Evolutionary conservation across 2,329 filamentous ascomycete genomes (phyloP), one percentile per base, ranked within the genome.

Genomic region (Fusarium algeriense): DNA sequence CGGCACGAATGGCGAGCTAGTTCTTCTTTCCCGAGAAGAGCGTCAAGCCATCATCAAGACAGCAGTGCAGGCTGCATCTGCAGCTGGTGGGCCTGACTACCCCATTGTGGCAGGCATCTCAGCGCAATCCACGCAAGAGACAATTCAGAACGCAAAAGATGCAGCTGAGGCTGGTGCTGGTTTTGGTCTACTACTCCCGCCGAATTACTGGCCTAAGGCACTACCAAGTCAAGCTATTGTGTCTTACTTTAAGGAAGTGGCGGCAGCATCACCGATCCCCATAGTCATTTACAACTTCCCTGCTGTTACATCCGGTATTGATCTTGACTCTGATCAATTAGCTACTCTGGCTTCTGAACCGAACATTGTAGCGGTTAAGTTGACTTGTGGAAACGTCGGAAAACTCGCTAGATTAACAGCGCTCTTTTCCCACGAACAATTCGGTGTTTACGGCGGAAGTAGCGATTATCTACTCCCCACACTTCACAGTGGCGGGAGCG

Each of bases 161-260:
- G 92, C 92, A 11, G 88, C 87, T 67, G 84, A 86, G 11, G 86
- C 89, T 20, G 92, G 93, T 41, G 92, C 90, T 68, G 90, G 93
- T 77, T 93, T 92, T 70, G 91, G 90, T 4, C 85, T 95, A 46
- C 87, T 95, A 3, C 86, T 95, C 8, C 92, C 93, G 10, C 92
- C 93, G 1, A 89, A 88, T 49, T 95, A 95, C 83, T 95, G 94
- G 78, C 86, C 12, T 81, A 86, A 49, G 84, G 87, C 73, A 12
- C 66, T 74, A 86, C 90, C 43, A 81, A 86, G 67, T 82, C 82
- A 72, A 76, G 59, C 81, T 70, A n/a, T 93, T 43, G 77, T 89
- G n/a, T 84, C 88, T 7, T 93, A 90, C 80, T 95, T 93, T 83
- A 83, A 81, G 32, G 85, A 88, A 28, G 90, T 92, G 30, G 90